Evolutionary conservation across 345 rosid genomes (phyloP).

Genomic region (Luvunga scandens): DNA sequence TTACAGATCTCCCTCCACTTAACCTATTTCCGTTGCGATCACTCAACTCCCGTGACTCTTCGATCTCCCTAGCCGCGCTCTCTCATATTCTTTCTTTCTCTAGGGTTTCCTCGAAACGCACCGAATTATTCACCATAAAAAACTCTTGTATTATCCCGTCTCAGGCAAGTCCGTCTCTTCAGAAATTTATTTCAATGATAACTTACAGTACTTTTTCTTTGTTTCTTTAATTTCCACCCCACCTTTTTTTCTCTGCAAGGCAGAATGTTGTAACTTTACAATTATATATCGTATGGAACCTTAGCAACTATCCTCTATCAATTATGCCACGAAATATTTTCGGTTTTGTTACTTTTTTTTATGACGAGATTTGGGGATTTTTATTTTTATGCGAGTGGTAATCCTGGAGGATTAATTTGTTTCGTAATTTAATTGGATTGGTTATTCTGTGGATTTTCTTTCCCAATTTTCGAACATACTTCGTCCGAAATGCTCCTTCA

Average conservation of each 20-base stretch:
- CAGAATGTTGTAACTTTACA: neutral
- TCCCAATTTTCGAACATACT: neutral
- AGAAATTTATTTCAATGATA: neutral
- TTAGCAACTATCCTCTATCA: neutral
- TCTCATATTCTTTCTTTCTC: slow-evolving; percentile 15
- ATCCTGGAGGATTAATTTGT: neutral
- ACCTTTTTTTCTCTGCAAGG: neutral
- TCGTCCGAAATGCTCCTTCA: neutral
- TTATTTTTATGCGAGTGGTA: neutral
- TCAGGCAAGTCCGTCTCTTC: slow-evolving; percentile 31
- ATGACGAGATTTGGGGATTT: neutral
- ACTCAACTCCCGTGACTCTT: slow-evolving; percentile 14
- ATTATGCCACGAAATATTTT: neutral
- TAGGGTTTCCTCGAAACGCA: slow-evolving; percentile 38
- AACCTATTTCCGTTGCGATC: slow-evolving; percentile 19
- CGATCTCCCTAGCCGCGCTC: neutral
- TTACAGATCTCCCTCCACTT: slow-evolving; percentile 20
- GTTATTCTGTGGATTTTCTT: neutral
- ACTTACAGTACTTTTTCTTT: neutral
- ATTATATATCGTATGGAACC: neutral
- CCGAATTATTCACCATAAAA: neutral
- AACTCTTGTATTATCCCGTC: neutral
- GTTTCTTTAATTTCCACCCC: neutral
- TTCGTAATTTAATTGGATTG: neutral
- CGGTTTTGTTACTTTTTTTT: too few species aligned